phyloP scores from a whole-genome alignment of 2,329 filamentous ascomycete genomes.

The Diaporthe aspalathi region DNA sequence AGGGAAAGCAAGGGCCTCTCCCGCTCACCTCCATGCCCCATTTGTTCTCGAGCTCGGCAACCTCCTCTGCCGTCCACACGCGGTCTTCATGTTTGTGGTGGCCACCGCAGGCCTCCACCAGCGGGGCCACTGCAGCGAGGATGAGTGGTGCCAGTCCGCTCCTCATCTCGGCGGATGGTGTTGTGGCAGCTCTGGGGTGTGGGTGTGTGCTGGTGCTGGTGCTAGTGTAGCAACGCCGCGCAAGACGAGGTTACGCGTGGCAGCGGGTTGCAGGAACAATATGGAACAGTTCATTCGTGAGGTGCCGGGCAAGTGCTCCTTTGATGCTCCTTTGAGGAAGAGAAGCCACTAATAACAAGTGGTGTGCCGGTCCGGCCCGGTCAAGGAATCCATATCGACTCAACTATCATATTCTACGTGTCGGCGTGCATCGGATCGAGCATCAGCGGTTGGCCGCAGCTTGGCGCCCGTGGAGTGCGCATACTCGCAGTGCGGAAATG shows the following conservation, averaged over 20 bases:
- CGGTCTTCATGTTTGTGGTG: slow-evolving; percentile 52
- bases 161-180: slow-evolving; percentile 43
- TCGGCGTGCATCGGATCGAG: slow-evolving; percentile 5
- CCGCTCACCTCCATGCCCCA: slow-evolving; percentile 66
- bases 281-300: not conserved
- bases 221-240: not conserved
- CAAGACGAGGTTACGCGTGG: not conserved
- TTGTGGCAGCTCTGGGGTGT: not conserved
- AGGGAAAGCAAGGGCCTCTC: not conserved
- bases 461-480: not conserved
- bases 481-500: not conserved
- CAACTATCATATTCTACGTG: not conserved
- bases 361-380: slow-evolving; percentile 27
- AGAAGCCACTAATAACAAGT: not conserved
- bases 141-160: slow-evolving; percentile 40
- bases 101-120: slow-evolving; percentile 49
- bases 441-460: not conserved
- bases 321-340: too few relatives aligned
- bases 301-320: not conserved
- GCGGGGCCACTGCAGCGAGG: slow-evolving; percentile 40
- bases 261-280: not conserved
- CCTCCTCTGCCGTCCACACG: slow-evolving; percentile 61
- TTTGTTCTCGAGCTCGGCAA: slow-evolving; percentile 65
- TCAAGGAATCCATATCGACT: not conserved
- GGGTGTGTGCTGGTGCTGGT: too few relatives aligned